Base-by-base conservation (phyloP, 352 stramenopile species). In the Globisporangium middletonii region DNA sequence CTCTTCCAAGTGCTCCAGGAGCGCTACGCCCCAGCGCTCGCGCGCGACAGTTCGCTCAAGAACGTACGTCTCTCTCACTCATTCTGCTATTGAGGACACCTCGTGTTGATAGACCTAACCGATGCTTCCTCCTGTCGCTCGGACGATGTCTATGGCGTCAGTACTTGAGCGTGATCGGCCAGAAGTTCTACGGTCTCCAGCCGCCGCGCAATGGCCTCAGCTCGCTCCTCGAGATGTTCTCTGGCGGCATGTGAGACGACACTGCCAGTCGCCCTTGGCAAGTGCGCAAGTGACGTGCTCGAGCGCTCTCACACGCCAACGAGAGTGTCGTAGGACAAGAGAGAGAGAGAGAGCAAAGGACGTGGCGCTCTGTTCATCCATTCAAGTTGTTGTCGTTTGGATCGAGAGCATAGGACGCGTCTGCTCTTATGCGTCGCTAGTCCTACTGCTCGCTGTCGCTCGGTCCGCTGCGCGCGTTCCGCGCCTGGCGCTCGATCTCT, bases 1-100 rank as follows among this genome's bases (percentile, higher is more conserved):
- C 72, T 96, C 15, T 96, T 94, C 64, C 86, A 94, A 54, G 74
- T 94, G 65, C 81, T 96, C 7, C 76, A 94, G 59, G 86, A 96
- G 56, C 82, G 80, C 12, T 96, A 94, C 62, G 71, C 79, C 1
- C 54, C 71, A 2, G 82, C 84, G 48, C 69, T 96, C 48, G 79
- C 79, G 53, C 83, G 86, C 44, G 86, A 96, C 50, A 62, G 63
- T 26, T 79, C 81, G 35, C 70, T 96, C 15, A 81, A 87, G 65
- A 94, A 64, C 49, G 86, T 95, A 88, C 60, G 77, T 82, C 43
- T 26, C 49, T 38, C 30, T 46, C 23, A 44, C 4, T 28, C 23
- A 60, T 13, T 4, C 8, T 59, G 3, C 23, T 27, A 3, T 45
- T 38, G 13, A 43, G 12, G 7, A 38, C 30, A 42, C 35, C 9